These are phyloP conservation scores for Ajuga reptans DNA, from an alignment of 305 asterid species.

Conservation along the genomic window DNA sequence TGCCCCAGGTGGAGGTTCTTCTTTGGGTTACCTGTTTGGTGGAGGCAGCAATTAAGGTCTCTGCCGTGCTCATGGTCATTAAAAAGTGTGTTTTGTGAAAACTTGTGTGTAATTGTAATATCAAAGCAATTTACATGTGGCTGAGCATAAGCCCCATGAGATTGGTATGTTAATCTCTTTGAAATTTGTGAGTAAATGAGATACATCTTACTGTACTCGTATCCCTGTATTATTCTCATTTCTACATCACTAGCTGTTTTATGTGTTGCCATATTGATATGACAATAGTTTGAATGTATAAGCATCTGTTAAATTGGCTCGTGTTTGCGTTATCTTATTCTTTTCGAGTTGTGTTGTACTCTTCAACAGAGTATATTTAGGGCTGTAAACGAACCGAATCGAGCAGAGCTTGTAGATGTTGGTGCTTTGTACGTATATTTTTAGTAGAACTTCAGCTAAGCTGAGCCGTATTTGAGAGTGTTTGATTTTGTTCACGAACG, in stretches of 20 bases:
- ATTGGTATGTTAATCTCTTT: not conserved
- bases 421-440: too few relatives aligned
- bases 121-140: slow-evolving; percentile 1
- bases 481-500: too few relatives aligned
- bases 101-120: slow-evolving; percentile 16
- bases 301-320: slow-evolving; percentile 8
- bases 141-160: slow-evolving; percentile 17
- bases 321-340: not conserved
- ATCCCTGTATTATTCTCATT: slow-evolving; percentile 4
- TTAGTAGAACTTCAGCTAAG: too few relatives aligned
- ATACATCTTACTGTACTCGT: not conserved
- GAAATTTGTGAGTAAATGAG: slow-evolving; percentile 13
- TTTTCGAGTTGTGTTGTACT: not conserved
- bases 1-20: slow-evolving; percentile 67
- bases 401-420: too few relatives aligned
- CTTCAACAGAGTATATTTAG: not conserved
- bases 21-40: slow-evolving; percentile 58
- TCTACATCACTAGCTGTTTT: slow-evolving; percentile 15
- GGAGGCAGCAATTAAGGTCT: slow-evolving; percentile 35
- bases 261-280: slow-evolving; percentile 12
- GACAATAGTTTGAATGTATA: slow-evolving; percentile 16
- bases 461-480: too few relatives aligned
- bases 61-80: not conserved
- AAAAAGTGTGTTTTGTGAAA: slow-evolving; percentile 4
- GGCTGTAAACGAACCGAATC: too few relatives aligned